Base-by-base conservation (phyloP, 345 rosid species). In the Hypericum androsaemum region DNA sequence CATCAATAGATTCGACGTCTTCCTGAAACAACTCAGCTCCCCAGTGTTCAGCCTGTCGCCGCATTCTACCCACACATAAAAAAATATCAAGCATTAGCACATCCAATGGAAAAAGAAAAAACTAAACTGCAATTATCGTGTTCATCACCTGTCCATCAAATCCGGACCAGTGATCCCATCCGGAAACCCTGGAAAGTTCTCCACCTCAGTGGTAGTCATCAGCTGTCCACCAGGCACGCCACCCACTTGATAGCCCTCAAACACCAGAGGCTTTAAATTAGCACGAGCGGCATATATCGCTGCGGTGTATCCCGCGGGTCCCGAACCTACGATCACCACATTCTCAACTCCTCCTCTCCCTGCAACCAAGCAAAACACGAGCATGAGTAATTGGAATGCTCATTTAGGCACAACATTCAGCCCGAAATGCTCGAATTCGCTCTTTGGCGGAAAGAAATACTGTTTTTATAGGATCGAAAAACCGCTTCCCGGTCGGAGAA, bases 211-310 rank as follows among this genome's bases (percentile, higher is more conserved):
- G 41, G 98, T 90, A 6, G 96, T 90, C 96, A 90, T 90, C 79
- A 90, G 64, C 47, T 90, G 98, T 37, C 98, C 98, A 16, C 98
- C 98, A 35, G 98, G 96, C 61, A 90, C 98, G 67, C 96, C 98
- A 48, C 96, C 98, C 50, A 79, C 66, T 68, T 87, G 98, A 81
- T 77, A 90, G 37, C 98, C 98, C 65, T 90, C 96, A 42, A 90
- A 90, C 12, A 90, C 96, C 48, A 90, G 74, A 37, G 98, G 98
- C 64, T 90, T 90, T 76, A 90, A 77, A 80, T 90, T 90, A n/a
- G 98, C 98, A 15, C 98, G 83, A 28, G 95, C 98, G 0, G 98
- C 96, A 69, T 90, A 90, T 69, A 87, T 81, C 11, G 96, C 98
- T 2, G 98, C 96, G 3, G 96, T 87, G 69, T 87, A 92, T 46